Percentiles rank a stretch among this genome's conserved stretches.
Evolutionary conservation across 2,329 filamentous ascomycete species (phyloP).

Genomic region (Colletotrichum sp.): DNA sequence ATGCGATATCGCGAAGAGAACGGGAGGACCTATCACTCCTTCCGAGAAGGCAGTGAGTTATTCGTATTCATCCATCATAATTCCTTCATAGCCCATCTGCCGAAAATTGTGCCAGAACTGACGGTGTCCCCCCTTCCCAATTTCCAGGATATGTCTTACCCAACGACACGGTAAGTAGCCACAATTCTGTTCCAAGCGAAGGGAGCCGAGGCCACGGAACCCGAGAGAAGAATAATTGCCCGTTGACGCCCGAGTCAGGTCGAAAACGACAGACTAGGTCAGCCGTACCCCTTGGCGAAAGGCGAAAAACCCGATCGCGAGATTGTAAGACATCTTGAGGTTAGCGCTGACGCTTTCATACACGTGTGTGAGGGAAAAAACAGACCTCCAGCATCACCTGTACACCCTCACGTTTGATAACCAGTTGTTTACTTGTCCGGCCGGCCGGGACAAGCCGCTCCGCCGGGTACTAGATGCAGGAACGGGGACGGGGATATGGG

Average conservation of each 20-base stretch:
- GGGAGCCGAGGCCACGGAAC: not conserved
- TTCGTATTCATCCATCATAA: not conserved
- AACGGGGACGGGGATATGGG: slow-evolving; percentile 52
- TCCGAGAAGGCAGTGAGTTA: slow-evolving; percentile 26
- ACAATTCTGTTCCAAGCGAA: not conserved
- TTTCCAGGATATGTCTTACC: slow-evolving; percentile 26
- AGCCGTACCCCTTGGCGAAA: not conserved
- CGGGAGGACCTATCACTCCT: slow-evolving; percentile 41
- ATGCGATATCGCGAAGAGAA: slow-evolving; percentile 41
- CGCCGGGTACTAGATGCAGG: slow-evolving; percentile 47
- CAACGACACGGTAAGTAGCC: slow-evolving; percentile 26
- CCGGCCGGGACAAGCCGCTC: slow-evolving; percentile 5
- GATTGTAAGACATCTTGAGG: not conserved
- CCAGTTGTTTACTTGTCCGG: slow-evolving; percentile 24
- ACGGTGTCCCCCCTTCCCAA: not conserved
- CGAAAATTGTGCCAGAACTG: not conserved
- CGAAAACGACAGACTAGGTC: slow-evolving; percentile 28
- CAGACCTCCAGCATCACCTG: slow-evolving; percentile 31
- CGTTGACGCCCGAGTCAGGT: not conserved
- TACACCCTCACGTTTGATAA: slow-evolving; percentile 28
- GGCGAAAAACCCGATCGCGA: not conserved
- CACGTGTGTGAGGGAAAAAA: not conserved
- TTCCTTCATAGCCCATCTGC: not conserved
- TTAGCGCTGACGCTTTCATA: not conserved
- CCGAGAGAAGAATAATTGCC: not conserved